Evolutionary conservation across 768 basidiomycete genomes (phyloP).

Genomic region (Pulveroboletus sp.): DNA sequence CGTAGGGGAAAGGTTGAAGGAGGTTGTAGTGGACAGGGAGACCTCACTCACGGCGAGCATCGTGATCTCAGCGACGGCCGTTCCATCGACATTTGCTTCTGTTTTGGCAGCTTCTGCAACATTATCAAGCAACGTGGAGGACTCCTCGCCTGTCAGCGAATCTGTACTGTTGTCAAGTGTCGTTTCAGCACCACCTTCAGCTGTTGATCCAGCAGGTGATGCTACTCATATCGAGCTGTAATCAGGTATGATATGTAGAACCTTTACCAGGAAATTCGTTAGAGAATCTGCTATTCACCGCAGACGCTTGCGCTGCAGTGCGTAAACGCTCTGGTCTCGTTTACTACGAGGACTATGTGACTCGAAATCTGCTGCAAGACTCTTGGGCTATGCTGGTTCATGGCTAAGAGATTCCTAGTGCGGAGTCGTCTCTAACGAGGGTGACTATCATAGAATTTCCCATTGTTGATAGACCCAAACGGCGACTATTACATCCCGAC

Average conservation of each 20-base stretch:
- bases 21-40: constrained; percentile 1
- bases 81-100: constrained; percentile 12
- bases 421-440: too few relatives aligned
- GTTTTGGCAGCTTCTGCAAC: constrained; percentile 6
- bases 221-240: constrained; percentile 19
- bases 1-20: constrained; percentile 3
- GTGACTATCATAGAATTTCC: too few relatives aligned
- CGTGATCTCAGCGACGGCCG: not conserved
- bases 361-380: too few relatives aligned
- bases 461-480: too few relatives aligned
- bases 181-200: not conserved
- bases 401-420: too few relatives aligned
- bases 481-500: too few relatives aligned
- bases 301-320: too few relatives aligned
- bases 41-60: constrained; percentile 9
- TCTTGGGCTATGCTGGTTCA: too few relatives aligned
- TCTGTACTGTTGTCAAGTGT: not conserved
- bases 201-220: constrained; percentile 2
- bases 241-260: not conserved
- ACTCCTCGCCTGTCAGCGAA: not conserved
- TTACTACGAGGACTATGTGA: too few relatives aligned
- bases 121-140: not conserved
- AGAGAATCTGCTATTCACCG: not conserved
- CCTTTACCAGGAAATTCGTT: not conserved
- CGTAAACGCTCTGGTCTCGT: too few relatives aligned